Percentiles rank a stretch among this genome's conserved stretches.
Conservation (phyloP, 352 stramenopile genomes). For the Pythium periplocum region DNA sequence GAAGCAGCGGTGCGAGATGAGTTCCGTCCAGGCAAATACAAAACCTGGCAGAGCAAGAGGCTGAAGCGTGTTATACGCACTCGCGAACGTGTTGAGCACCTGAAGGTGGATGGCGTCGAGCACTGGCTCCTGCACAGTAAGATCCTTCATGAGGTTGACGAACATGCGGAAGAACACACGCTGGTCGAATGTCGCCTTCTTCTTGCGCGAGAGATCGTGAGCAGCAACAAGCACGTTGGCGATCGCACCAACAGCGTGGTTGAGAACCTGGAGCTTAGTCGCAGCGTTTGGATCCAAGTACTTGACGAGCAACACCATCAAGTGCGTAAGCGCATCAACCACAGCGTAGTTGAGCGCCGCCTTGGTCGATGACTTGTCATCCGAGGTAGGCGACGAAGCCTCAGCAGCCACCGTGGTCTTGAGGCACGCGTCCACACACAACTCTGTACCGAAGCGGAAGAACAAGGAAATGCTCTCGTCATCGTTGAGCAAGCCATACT, state of each 20-base stretch:
- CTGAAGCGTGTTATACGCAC: slow-evolving; percentile 96
- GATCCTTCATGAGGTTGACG: slow-evolving; percentile 96
- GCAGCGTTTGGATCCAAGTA: slow-evolving; percentile 87
- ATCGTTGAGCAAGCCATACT: slow-evolving; percentile 94
- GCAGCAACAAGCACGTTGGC: slow-evolving; percentile 91
- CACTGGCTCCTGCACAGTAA: slow-evolving; percentile 92
- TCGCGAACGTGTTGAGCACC: slow-evolving; percentile 96
- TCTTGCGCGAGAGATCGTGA: slow-evolving; percentile 78
- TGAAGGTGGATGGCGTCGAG: slow-evolving; percentile 93
- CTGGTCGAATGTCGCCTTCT: slow-evolving; percentile 93
- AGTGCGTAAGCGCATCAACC: slow-evolving; percentile 94
- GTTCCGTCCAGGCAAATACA: slow-evolving; percentile 98
- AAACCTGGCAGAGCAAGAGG: slow-evolving; percentile 95
- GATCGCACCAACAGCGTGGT: slow-evolving; percentile 94
- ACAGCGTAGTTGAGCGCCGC: slow-evolving; percentile 88
- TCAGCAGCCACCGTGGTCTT: slow-evolving; percentile 73
- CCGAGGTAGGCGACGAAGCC: slow-evolving; percentile 23
- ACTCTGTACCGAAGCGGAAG: slow-evolving; percentile 93
- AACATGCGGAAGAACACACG: slow-evolving; percentile 98
- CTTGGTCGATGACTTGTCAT: slow-evolving; percentile 35
- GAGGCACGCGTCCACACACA: slow-evolving; percentile 96
- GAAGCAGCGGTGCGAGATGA: slow-evolving; percentile 97
- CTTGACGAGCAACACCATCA: slow-evolving; percentile 95
- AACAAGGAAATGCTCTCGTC: slow-evolving; percentile 98
- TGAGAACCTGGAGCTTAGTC: slow-evolving; percentile 87